Evolutionary conservation across 1,139 yeast species (phyloP), one percentile per base, ranked within the genome.

Genomic region (Yamadazyma atlantica): DNA sequence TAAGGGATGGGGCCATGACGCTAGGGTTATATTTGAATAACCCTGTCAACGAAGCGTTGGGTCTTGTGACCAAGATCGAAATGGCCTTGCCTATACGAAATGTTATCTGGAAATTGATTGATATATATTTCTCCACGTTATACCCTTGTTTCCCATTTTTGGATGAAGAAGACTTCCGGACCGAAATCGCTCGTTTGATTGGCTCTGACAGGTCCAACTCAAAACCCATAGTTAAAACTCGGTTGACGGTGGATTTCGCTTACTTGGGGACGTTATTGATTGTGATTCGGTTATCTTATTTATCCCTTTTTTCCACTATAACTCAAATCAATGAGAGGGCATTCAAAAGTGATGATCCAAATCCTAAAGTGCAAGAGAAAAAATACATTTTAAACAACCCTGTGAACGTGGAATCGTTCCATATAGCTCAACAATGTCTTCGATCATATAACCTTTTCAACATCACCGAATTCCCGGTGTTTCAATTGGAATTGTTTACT

Each of bases 131-230:
- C 50, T 50, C 49, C 2, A 54, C 59, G 17, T 60, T 75, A 8
- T 72, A 71, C 42, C 73, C 76, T 0, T 63, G 68, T 32, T 51
- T 63, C 41, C 82, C 82, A 3, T 64, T 66, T 39, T 34, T 76
- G 9, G 78, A 75, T 42, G 78, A 78, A 47, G 50, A 38, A 14
- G 50, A 48, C 2, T 57, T 62, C 29, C 48, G 49, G 34, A 39
- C 33, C 11, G 42, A 52, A 22, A 35, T 62, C 4, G 43, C 44
- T 3, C 43, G 49, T 28, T 44, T 64, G 7, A 48, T 64, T 23
- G 68, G 67, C 1, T 46, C 47, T 2, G 53, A 50, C 21, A 40
- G 44, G 1, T 41, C 36, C 29, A 53, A 47, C 11, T 46, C 48
- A 12, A 42, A 32, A 19, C 49, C 49, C 3, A 41, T 54, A 9